Conservation (phyloP, 2,329 filamentous ascomycete genomes). For the Aspergillus versicolor region DNA sequence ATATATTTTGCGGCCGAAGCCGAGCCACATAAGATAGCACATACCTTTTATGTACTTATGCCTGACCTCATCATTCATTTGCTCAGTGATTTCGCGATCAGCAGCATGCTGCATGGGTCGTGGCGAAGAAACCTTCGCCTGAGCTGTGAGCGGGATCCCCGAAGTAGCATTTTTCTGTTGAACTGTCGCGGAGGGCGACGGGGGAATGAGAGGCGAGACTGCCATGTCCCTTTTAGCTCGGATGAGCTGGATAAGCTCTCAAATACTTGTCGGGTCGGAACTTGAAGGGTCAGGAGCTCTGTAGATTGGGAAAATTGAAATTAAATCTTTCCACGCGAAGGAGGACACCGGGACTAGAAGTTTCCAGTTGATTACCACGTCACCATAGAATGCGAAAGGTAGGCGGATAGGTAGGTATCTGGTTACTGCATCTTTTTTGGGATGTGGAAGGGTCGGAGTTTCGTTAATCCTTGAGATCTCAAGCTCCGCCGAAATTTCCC, state of each 20-base stretch:
- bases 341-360: not conserved
- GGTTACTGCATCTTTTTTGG: no score
- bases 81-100: constrained; percentile 60
- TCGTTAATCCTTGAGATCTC: constrained; percentile 30
- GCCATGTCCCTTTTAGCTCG: constrained; percentile 31
- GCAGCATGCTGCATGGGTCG: constrained; percentile 20
- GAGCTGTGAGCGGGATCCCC: constrained; percentile 24
- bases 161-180: constrained; percentile 36
- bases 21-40: constrained; percentile 11
- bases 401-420: no score
- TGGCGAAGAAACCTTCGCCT: constrained; percentile 18
- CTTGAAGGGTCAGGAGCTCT: not conserved
- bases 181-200: constrained; percentile 36
- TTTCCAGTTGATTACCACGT: not conserved
- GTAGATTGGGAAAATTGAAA: not conserved
- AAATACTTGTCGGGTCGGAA: not conserved
- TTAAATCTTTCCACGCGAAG: not conserved
- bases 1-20: not conserved
- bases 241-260: not conserved
- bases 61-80: constrained; percentile 78
- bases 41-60: constrained; percentile 85
- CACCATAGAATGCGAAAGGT: not conserved
- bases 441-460: constrained; percentile 21
- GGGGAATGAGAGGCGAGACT: constrained; percentile 43
- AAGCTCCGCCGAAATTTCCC: constrained; percentile 30